Base-by-base conservation (phyloP, 208 protist genomes). In the Phytomonas francai region DNA sequence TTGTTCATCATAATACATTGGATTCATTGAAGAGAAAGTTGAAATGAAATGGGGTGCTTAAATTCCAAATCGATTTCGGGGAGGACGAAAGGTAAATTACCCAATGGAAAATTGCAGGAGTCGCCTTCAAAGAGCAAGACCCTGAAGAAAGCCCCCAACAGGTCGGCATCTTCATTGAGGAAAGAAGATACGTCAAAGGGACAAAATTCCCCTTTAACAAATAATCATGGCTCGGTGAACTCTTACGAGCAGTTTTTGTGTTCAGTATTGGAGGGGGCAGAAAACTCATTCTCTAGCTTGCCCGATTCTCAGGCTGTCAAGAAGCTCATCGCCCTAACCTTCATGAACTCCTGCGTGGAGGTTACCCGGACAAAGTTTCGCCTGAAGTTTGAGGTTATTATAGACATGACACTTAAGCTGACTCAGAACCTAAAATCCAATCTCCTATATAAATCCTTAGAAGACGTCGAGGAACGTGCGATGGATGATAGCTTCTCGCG, bases 401-500 rank as follows among this genome's bases (percentile, higher is more conserved):
- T 80, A 8, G 65, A 68, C 27, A 65, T 84, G 39, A 57, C 70
- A 30, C 29, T 59, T 65, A 56, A 54, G 5, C 31, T 78, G 54
- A 59, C 68, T 72, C 60, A 66, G 56, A 87, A 87, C 70, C 70
- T 95, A 54, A 73, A 77, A 32, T 54, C 45, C 1, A 54, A 54
- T 54, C 68, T 84, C 27, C 75, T 95, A 33, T 62, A 83, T 39
- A 76, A 68, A 28, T 70, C 73, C 12, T 60, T 91, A n/a, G 51
- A 78, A 56, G 63, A 78, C 36, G 75, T 90, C 11, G 83, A 87
- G 72, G 86, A 95, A 75, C 86, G 76, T 54, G 83, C 75, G 57
- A 89, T 91, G 71, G 89, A 95, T 72, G 89, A 91, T 65, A 77
- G 85, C 59, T 95, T 93, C 72, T 80, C 84, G 25, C 85, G 89